phyloP scores from a whole-genome alignment of 1,139 yeast genomes.

The Arxiozyma bovina region DNA sequence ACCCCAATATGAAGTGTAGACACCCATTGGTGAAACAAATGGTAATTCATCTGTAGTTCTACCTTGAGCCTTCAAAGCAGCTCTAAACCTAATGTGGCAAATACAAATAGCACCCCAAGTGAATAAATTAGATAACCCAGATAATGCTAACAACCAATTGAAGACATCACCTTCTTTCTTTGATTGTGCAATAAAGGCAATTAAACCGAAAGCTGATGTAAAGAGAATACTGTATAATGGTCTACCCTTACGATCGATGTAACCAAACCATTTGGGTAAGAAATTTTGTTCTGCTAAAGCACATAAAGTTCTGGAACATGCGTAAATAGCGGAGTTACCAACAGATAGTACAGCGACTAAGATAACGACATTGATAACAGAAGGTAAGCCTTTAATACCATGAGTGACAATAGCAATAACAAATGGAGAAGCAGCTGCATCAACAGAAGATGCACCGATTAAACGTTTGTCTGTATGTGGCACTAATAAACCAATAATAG shows the following conservation, averaged over 20 bases:
- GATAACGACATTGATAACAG: slow-evolving; percentile 45
- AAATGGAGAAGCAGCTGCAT: slow-evolving; percentile 52
- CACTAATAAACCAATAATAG: slow-evolving; percentile 40
- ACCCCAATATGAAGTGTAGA: slow-evolving; percentile 47
- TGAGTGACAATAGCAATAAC: slow-evolving; percentile 50
- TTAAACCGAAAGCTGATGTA: slow-evolving; percentile 44
- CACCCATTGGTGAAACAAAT: slow-evolving; percentile 47
- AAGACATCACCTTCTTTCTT: slow-evolving; percentile 48
- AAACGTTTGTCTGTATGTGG: slow-evolving; percentile 36
- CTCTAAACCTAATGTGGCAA: slow-evolving; percentile 57
- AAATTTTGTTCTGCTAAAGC: slow-evolving; percentile 58
- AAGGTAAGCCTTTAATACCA: slow-evolving; percentile 48
- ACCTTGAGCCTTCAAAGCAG: slow-evolving; percentile 50
- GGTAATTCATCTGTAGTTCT: slow-evolving; percentile 48
- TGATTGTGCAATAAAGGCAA: slow-evolving; percentile 54
- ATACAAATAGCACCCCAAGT: slow-evolving; percentile 62
- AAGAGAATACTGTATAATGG: slow-evolving; percentile 50
- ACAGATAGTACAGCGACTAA: slow-evolving; percentile 59
- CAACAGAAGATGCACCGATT: slow-evolving; percentile 37
- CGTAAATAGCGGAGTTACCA: slow-evolving; percentile 61
- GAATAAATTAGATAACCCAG: slow-evolving; percentile 57
- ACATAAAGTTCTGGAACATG: slow-evolving; percentile 55
- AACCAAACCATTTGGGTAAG: slow-evolving; percentile 55
- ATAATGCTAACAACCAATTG: slow-evolving; percentile 58
- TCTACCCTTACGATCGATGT: slow-evolving; percentile 60